Conservation (phyloP, 306 rosid species). For the Trifolium subterraneum region DNA sequence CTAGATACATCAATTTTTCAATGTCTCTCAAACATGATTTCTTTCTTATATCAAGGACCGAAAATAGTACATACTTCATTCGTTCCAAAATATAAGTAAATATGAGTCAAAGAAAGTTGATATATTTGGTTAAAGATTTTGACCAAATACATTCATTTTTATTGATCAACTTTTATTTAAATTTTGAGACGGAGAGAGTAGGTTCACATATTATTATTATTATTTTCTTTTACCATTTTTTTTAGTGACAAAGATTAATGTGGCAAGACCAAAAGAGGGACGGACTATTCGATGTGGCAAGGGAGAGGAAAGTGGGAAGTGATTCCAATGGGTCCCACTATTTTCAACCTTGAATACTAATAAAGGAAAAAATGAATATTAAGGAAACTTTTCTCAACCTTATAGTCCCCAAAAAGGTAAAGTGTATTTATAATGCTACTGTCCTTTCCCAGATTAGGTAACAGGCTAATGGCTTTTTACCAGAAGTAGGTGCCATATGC, state of each 20-base stretch:
- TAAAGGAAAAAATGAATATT: constrained; percentile 8
- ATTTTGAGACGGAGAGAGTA: too few relatives aligned
- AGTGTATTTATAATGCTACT: constrained; percentile 30
- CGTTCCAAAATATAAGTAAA: too few relatives aligned
- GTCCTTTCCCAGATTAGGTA: constrained; percentile 32
- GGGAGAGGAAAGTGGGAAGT: not conserved
- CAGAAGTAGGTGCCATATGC: constrained; percentile 28
- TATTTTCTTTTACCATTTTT: not conserved
- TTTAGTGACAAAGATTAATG: not conserved
- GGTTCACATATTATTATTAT: too few relatives aligned
- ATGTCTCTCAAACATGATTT: too few relatives aligned
- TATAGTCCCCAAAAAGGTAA: constrained; percentile 42
- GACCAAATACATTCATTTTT: too few relatives aligned
- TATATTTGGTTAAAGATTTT: too few relatives aligned
- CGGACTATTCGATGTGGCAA: constrained; percentile 26
- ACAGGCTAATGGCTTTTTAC: constrained; percentile 27
- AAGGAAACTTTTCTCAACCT: constrained; percentile 31
- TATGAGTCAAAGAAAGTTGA: too few relatives aligned
- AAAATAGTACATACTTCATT: too few relatives aligned
- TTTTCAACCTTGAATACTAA: constrained; percentile 35
- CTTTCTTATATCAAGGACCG: too few relatives aligned
- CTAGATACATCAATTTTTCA: too few relatives aligned
- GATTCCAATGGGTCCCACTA: constrained; percentile 8
- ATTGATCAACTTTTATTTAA: too few relatives aligned
- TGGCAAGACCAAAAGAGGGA: constrained; percentile 13